Evolutionary conservation across 2,329 filamentous ascomycete species (phyloP).

Genomic region (Xylaria sp.): DNA sequence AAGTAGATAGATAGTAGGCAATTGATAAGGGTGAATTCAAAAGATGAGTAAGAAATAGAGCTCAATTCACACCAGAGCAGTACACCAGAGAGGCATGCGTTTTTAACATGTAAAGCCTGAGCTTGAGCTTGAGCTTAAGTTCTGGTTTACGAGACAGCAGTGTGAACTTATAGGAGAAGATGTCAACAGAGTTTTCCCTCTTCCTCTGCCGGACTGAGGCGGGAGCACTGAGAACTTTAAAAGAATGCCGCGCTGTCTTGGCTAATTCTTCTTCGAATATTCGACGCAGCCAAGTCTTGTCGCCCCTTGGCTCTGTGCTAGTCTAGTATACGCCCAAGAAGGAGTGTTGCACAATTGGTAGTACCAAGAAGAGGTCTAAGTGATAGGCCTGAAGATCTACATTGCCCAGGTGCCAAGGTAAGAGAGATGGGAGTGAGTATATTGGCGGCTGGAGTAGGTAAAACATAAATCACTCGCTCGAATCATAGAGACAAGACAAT

Average conservation of each 20-base stretch:
- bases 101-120: neutral
- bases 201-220: constrained; percentile 7
- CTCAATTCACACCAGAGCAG: neutral
- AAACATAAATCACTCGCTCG: constrained; percentile 12
- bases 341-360: constrained; percentile 35
- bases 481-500: constrained; percentile 18
- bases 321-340: neutral
- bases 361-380: constrained; percentile 21
- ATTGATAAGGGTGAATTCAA: neutral
- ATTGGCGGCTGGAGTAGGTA: constrained; percentile 17
- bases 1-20: neutral
- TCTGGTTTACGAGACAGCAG: neutral
- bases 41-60: neutral
- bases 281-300: constrained; percentile 45
- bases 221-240: constrained; percentile 34
- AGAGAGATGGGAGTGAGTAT: constrained; percentile 22
- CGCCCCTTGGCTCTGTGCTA: constrained; percentile 18
- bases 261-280: constrained; percentile 46
- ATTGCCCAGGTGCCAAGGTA: constrained; percentile 36
- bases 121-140: neutral
- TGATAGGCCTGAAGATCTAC: constrained; percentile 32
- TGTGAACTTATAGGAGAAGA: constrained; percentile 8
- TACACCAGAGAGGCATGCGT: neutral
- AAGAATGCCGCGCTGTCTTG: constrained; percentile 39
- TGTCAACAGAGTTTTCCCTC: neutral